Evolutionary conservation across 2,329 filamentous ascomycete species (phyloP), one percentile per base, ranked within the genome.

Genomic region (Fusarium lyarnte): DNA sequence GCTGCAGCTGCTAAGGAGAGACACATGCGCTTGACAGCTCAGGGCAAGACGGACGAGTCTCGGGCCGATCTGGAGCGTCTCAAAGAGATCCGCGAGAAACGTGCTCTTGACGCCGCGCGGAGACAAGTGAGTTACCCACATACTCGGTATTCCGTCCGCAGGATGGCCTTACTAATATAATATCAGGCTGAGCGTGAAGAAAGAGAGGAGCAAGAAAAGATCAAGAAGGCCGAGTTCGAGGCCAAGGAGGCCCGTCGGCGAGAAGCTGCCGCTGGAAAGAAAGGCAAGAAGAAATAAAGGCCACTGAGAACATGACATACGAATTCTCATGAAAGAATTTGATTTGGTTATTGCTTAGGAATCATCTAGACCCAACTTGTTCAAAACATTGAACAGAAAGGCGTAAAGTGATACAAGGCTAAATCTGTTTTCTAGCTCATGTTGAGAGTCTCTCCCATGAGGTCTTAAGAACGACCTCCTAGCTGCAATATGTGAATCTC

Each of bases 1-100:
- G 95, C 95, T 3, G 91, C 92, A 71, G 93, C 95, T 80, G 94
- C 94, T 35, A 95, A 94, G 82, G 95, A 97, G 86, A 89, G 91
- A 75, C 98, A 97, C 80, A 89, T 94, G 86, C 97, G 97, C 84
- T 82, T 98, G 77, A 95, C 98, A 79, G 93, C 94, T 63, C 93
- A 94, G 79, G 95, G 95, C 78, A 98, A 98, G 90, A 98, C 96
- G 47, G 96, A 99, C 69, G 93, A 98, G 87, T 95, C 95, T 52
- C 92, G 94, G 81, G 92, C 93, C 9, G 96, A 99, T 83, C 80
- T 98, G 75, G 95, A 94, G 66, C 89, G 96, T 62, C 84, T 99
- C 78, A 90, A 87, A 81, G 80, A 95, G 66, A 94, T 99, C 74
- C 90, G 91, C 52, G 94, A 97, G 87, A 92, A 94, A 85, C 90